phyloP scores from a whole-genome alignment of 495 filamentous ascomycete genomes.

The Xylaria flabelliformis region DNA sequence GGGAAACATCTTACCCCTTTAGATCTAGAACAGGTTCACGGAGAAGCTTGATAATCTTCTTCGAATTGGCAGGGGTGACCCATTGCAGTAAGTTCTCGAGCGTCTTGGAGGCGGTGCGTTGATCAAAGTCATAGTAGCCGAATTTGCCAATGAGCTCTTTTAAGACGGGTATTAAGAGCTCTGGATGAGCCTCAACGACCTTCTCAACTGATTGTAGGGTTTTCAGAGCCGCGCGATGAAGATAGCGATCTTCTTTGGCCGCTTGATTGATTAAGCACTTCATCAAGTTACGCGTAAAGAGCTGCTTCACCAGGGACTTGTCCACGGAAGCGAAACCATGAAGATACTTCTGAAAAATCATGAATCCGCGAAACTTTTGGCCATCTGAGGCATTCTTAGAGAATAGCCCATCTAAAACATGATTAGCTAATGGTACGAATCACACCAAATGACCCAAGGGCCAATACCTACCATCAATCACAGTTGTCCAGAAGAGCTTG shows the following conservation, averaged over 20 bases:
- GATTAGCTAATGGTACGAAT: constrained; percentile 25
- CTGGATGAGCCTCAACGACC: constrained; percentile 69
- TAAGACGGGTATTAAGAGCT: constrained; percentile 64
- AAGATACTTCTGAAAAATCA: constrained; percentile 78
- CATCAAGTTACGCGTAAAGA: constrained; percentile 86
- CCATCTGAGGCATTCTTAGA: constrained; percentile 79
- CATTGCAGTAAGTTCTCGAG: constrained; percentile 74
- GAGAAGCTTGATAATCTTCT: constrained; percentile 51
- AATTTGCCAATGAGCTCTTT: constrained; percentile 68
- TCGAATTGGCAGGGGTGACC: constrained; percentile 61
- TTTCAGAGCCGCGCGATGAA: constrained; percentile 80
- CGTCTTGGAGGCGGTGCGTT: constrained; percentile 86
- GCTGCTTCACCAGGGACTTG: constrained; percentile 32
- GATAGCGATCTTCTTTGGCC: constrained; percentile 78
- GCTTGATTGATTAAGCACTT: constrained; percentile 87
- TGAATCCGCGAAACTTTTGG: constrained; percentile 89
- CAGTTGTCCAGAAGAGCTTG: constrained; percentile 83
- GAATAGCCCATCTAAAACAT: constrained; percentile 73
- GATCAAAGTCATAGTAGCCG: constrained; percentile 82
- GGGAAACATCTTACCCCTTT: constrained; percentile 37
- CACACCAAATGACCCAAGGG: no score
- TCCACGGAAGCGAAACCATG: constrained; percentile 50
- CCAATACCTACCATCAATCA: constrained; percentile 76
- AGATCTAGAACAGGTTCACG: constrained; percentile 42
- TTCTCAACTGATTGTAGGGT: constrained; percentile 70